These are phyloP conservation scores for Escallonia rubra DNA, from an alignment of 129 eudicot species.

Conservation along the genomic window DNA sequence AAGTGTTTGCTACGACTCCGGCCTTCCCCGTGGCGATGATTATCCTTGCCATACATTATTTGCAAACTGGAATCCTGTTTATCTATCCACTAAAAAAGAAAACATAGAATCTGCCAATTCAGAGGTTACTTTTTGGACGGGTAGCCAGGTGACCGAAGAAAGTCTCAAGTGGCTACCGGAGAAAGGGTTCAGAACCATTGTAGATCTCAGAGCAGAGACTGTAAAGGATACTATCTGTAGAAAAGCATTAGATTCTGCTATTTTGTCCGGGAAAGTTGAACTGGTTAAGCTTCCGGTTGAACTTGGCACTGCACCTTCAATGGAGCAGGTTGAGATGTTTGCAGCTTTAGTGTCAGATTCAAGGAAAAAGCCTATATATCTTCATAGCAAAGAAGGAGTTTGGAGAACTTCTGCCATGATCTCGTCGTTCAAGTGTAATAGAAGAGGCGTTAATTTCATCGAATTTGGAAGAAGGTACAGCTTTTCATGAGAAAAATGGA, in stretches of 20 bases:
- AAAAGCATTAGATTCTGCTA: conserved; percentile 49
- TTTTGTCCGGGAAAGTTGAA: conserved; percentile 59
- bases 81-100: conserved; percentile 56
- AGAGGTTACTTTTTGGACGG: conserved; percentile 81
- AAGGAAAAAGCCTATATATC: conserved; percentile 57
- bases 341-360: conserved; percentile 59
- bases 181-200: conserved; percentile 77
- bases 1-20: conserved; percentile 87
- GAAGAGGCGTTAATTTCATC: conserved; percentile 18
- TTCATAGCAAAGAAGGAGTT: conserved; percentile 92
- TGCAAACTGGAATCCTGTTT: conserved; percentile 92
- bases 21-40: conserved; percentile 68
- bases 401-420: conserved; percentile 88
- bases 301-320: conserved; percentile 74
- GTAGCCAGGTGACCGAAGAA: conserved; percentile 95
- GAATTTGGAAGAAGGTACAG: conserved; percentile 16
- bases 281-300: conserved; percentile 76
- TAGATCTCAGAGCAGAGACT: conserved; percentile 87
- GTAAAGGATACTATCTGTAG: conserved; percentile 81
- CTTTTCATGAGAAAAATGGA: conserved; percentile 29
- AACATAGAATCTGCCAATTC: conserved; percentile 37
- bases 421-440: conserved; percentile 17
- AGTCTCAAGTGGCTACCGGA: conserved; percentile 79
- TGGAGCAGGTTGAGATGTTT: conserved; percentile 77
- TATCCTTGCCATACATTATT: conserved; percentile 67